phyloP scores from a whole-genome alignment of 257 asterid genomes.

The Penstemon eatonii region DNA sequence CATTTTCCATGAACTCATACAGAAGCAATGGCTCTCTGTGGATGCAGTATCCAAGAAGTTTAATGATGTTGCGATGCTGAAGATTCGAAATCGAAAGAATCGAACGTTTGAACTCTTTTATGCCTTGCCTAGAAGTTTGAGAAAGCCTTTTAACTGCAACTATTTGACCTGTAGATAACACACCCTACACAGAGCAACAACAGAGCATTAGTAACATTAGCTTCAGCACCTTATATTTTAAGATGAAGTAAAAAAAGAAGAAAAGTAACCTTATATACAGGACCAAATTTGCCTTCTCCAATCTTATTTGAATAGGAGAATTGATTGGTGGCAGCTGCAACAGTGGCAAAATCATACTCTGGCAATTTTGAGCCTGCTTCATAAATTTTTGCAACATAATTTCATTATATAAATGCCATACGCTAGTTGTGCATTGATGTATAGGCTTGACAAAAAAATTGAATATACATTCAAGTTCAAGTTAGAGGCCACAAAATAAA shows the following conservation, averaged over 20 bases:
- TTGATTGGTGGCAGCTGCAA: slow-evolving; percentile 28
- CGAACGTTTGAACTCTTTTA: slow-evolving; percentile 21
- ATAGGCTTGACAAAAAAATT: not conserved
- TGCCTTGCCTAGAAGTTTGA: not conserved
- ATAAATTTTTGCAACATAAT: not conserved
- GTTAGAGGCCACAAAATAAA: not conserved
- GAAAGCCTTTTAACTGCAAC: slow-evolving; percentile 24
- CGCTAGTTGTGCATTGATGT: not conserved
- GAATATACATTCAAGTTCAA: not conserved
- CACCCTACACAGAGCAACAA: too few species aligned
- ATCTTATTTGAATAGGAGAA: slow-evolving; percentile 24
- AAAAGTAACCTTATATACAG: slow-evolving; percentile 22
- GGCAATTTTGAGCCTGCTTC: slow-evolving; percentile 1
- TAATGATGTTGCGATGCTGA: slow-evolving; percentile 11
- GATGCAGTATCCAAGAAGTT: too few species aligned
- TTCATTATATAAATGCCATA: not conserved
- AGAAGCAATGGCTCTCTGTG: too few species aligned
- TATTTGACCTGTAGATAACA: slow-evolving; percentile 16
- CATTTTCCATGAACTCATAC: too few species aligned
- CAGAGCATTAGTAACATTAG: not conserved
- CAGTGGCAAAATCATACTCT: slow-evolving; percentile 20
- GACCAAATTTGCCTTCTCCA: not conserved
- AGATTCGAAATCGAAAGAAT: slow-evolving; percentile 17
- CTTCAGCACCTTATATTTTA: slow-evolving; percentile 14
- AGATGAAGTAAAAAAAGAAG: not conserved